Conservation (phyloP, 495 filamentous ascomycete genomes). For the Lasiosphaeria ovina region DNA sequence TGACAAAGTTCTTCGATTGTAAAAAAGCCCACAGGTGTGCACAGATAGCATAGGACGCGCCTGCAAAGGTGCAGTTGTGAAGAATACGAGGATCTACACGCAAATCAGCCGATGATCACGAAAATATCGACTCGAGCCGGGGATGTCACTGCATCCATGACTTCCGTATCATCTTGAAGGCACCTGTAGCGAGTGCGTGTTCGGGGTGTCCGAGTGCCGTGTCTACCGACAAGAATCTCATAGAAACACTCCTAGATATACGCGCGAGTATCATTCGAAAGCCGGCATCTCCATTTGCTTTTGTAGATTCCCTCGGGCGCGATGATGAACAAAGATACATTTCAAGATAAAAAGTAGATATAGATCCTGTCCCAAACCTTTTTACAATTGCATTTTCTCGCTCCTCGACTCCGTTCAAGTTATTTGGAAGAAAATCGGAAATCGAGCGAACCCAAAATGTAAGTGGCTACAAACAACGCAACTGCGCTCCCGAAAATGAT, state of each 20-base stretch:
- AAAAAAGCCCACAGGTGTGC: no score
- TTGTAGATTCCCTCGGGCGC: neutral
- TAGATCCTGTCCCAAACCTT: neutral
- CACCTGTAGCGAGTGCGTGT: no score
- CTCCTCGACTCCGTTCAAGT: neutral
- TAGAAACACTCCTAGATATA: neutral
- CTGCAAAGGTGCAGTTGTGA: no score
- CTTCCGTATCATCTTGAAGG: no score
- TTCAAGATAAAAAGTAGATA: neutral
- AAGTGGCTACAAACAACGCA: constrained; percentile 70
- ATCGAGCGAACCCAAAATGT: constrained; percentile 75
- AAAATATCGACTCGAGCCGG: no score
- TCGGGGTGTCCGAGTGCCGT: no score
- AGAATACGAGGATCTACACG: no score
- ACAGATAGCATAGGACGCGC: no score
- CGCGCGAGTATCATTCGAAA: neutral
- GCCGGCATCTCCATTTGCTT: neutral
- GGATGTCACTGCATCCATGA: no score
- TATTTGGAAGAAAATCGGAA: constrained; percentile 38
- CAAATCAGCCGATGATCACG: no score
- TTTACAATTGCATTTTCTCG: neutral
- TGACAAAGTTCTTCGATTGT: no score
- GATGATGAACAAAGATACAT: constrained; percentile 10
- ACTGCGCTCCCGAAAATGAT: constrained; percentile 74
- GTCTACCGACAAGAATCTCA: no score